Percentiles rank a stretch among this genome's conserved stretches.
Conservation (phyloP, 164 flowering plant species). For the Stephania japonica region DNA sequence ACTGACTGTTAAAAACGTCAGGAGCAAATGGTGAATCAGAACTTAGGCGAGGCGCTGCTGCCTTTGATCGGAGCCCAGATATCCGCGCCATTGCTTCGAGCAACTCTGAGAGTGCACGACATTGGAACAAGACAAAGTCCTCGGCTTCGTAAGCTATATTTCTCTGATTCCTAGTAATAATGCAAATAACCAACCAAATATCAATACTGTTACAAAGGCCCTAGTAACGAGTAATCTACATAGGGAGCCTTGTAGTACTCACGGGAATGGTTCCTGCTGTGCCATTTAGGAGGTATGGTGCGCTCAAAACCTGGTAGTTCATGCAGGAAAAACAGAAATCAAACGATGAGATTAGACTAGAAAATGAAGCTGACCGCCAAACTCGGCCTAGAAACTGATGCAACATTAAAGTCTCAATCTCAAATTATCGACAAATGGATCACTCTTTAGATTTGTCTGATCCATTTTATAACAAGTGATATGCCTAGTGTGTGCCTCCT, state of each 20-base stretch:
- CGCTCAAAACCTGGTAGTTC: slow-evolving; percentile 64
- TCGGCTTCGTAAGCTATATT: slow-evolving; percentile 48
- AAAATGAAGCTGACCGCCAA: too few species aligned
- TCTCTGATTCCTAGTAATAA: slow-evolving; percentile 46
- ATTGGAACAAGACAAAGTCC: slow-evolving; percentile 84
- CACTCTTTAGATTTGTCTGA: too few species aligned
- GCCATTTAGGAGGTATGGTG: slow-evolving; percentile 66
- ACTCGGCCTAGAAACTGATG: too few species aligned
- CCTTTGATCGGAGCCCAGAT: slow-evolving; percentile 90
- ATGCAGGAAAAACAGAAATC: slow-evolving; percentile 7
- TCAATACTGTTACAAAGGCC: too few species aligned
- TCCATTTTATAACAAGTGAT: too few species aligned
- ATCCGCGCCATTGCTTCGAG: slow-evolving; percentile 87
- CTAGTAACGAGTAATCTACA: too few species aligned
- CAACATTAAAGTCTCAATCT: too few species aligned
- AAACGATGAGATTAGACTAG: not conserved
- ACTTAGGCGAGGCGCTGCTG: slow-evolving; percentile 27
- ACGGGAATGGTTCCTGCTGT: slow-evolving; percentile 45
- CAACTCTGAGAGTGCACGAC: slow-evolving; percentile 53
- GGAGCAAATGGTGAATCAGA: slow-evolving; percentile 4
- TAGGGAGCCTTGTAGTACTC: slow-evolving; percentile 3
- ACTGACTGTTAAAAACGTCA: not conserved
- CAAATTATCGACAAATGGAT: too few species aligned
- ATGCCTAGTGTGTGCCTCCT: too few species aligned
- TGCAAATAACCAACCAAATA: not conserved